A percentile compares a stretch with the other conserved stretches of the same genome.
Evolutionary conservation across 1,284 basidiomycete species (phyloP).

Genomic region (Rhodotorula glutinis): DNA sequence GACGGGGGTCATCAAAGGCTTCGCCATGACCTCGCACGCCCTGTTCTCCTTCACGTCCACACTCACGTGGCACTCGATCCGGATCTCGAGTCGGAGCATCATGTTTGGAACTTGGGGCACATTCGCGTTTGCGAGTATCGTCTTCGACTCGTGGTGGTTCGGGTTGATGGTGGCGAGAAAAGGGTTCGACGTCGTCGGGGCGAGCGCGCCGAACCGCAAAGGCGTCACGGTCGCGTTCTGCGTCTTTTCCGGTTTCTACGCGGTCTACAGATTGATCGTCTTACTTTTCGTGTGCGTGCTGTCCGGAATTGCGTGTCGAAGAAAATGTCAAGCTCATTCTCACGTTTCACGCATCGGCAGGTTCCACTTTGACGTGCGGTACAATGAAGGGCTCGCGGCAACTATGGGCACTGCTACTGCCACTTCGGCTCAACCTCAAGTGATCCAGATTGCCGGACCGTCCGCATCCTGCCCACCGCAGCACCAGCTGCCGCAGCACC

Average conservation of each 20-base stretch:
- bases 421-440: neutral
- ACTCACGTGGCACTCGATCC: constrained; percentile 20
- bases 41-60: constrained; percentile 13
- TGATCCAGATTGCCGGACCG: neutral
- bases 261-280: constrained; percentile 12
- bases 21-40: constrained; percentile 16
- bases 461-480: neutral
- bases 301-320: no score
- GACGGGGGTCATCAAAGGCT: constrained; percentile 13
- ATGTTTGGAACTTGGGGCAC: constrained; percentile 13
- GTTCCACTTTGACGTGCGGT: constrained; percentile 10
- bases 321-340: neutral
- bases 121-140: constrained; percentile 8
- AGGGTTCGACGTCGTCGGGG: constrained; percentile 1
- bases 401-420: neutral
- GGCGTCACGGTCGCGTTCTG: constrained; percentile 7
- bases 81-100: constrained; percentile 1
- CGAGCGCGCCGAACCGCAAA: neutral
- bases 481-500: neutral
- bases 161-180: constrained; percentile 7
- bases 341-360: neutral
- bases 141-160: constrained; percentile 24
- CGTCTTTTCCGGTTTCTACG: constrained; percentile 11
- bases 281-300: constrained; percentile 13
- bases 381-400: constrained; percentile 3